phyloP scores from a whole-genome alignment of 352 stramenopile species.

The Globisporangium echinulatum region DNA sequence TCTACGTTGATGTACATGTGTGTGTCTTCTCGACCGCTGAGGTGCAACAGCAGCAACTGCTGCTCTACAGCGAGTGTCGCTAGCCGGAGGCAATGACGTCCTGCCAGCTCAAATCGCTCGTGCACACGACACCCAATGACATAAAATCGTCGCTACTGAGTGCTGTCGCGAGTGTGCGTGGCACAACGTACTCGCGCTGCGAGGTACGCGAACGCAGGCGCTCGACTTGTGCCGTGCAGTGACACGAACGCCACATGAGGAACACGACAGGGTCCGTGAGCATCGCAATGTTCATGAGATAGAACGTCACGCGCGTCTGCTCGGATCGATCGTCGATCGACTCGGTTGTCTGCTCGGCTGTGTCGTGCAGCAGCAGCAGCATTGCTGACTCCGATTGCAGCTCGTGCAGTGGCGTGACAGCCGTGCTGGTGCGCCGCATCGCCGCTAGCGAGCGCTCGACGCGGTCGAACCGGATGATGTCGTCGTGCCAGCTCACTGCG shows the following conservation, averaged over 20 bases:
- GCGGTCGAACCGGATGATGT: slow-evolving; percentile 3
- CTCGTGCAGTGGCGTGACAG: too few relatives aligned
- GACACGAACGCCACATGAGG: background rate
- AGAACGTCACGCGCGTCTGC: background rate
- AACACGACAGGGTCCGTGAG: slow-evolving; percentile 6
- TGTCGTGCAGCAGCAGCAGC: background rate
- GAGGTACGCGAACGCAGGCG: background rate
- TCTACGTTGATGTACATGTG: too few relatives aligned
- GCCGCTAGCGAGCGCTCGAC: too few relatives aligned
- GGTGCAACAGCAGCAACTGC: too few relatives aligned
- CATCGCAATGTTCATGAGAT: slow-evolving; percentile 14
- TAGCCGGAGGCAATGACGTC: slow-evolving; percentile 5
- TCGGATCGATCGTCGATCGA: slow-evolving; percentile 3
- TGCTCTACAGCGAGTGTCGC: too few relatives aligned
- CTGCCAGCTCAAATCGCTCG: background rate
- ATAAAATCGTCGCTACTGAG: slow-evolving; percentile 4
- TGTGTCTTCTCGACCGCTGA: too few relatives aligned
- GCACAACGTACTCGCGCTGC: background rate
- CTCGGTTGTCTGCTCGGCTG: background rate
- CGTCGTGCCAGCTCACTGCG: slow-evolving; percentile 11
- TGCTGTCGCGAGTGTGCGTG: background rate
- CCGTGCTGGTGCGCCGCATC: too few relatives aligned
- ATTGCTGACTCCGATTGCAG: too few relatives aligned
- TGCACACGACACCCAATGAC: background rate
- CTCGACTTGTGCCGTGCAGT: background rate